Conservation (phyloP, 148 eudicot species). For the Spergularia marina region DNA sequence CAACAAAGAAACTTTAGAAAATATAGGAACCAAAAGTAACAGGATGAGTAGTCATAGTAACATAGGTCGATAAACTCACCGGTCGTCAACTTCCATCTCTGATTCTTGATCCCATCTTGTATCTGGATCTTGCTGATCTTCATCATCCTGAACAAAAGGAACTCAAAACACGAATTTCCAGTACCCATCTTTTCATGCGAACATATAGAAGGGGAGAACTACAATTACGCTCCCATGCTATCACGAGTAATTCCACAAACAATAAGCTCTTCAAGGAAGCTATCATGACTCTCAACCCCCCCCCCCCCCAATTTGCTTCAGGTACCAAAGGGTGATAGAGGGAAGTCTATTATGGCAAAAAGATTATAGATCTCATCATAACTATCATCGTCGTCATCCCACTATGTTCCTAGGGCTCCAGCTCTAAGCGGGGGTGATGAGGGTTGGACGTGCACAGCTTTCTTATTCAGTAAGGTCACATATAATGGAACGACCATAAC, state of each 20-base stretch:
- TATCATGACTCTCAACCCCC: not conserved
- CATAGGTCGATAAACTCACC: slow-evolving; percentile 36
- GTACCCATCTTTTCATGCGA: not conserved
- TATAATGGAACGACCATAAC: too few relatives aligned
- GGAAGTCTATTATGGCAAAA: not conserved
- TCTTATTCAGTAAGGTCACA: not conserved
- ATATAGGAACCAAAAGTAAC: not conserved
- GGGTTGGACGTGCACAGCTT: not conserved
- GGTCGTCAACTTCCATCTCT: slow-evolving; percentile 67
- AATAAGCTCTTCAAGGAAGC: too few relatives aligned
- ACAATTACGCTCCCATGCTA: too few relatives aligned
- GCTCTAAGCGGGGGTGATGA: not conserved
- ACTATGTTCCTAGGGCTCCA: not conserved
- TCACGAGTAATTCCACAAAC: too few relatives aligned
- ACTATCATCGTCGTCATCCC: not conserved
- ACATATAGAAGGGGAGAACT: not conserved
- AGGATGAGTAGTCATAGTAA: not conserved
- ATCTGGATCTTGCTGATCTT: slow-evolving; percentile 77
- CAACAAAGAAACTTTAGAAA: slow-evolving; percentile 6
- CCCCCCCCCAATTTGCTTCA: not conserved
- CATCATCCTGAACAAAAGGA: slow-evolving; percentile 58
- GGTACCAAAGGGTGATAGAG: not conserved
- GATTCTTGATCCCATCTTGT: slow-evolving; percentile 71
- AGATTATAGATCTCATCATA: not conserved
- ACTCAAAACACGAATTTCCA: not conserved